These are phyloP conservation scores for Salix arbutifolia DNA, from an alignment of 345 rosid genomes.

Conservation along the genomic window DNA sequence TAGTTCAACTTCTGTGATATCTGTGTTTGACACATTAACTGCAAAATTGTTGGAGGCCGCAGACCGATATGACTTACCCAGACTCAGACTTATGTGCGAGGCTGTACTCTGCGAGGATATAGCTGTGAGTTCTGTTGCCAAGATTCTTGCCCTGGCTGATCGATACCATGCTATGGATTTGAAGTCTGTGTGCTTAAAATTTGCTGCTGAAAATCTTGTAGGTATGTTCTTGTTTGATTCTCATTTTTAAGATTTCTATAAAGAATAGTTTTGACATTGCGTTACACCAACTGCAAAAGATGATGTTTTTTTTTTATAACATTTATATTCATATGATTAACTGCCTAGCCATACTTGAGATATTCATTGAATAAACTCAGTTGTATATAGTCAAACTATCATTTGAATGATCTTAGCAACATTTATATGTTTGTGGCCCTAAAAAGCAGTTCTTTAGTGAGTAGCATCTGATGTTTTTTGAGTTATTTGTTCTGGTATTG, in stretches of 20 bases:
- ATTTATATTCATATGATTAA: background rate
- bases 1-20: slow-evolving; percentile 47
- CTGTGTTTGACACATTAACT: slow-evolving; percentile 54
- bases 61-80: slow-evolving; percentile 70
- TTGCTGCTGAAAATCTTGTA: slow-evolving; percentile 84
- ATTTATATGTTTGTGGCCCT: background rate
- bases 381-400: background rate
- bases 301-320: background rate
- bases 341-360: background rate
- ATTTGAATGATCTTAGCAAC: background rate
- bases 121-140: slow-evolving; percentile 67
- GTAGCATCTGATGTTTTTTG: background rate
- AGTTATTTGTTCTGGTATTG: background rate
- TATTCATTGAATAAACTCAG: background rate
- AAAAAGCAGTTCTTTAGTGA: background rate
- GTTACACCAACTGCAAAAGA: background rate
- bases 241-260: background rate
- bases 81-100: slow-evolving; percentile 82
- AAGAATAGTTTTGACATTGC: background rate
- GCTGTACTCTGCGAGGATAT: slow-evolving; percentile 82
- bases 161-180: slow-evolving; percentile 67
- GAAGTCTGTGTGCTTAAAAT: slow-evolving; percentile 76
- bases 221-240: slow-evolving; percentile 43
- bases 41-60: slow-evolving; percentile 84
- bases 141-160: slow-evolving; percentile 77